Base-by-base conservation (phyloP, 2,329 filamentous ascomycete species). In the Penicillium glabrum region DNA sequence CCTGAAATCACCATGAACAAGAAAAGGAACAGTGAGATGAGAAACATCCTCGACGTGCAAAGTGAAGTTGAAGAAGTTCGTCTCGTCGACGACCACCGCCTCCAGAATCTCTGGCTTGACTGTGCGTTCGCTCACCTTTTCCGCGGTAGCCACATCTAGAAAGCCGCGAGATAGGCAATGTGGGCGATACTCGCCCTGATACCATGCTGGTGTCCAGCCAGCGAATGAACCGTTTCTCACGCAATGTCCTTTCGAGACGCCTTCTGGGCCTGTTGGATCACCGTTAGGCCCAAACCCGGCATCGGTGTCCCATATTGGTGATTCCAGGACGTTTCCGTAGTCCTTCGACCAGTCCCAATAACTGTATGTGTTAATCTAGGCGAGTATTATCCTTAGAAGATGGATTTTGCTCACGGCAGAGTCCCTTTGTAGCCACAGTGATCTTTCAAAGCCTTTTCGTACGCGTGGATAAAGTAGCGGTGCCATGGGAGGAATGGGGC, bases 271-370 rank as follows among this genome's bases (percentile, higher is more conserved):
- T 13, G 16, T 45, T 1, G 26, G 27, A 8, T 51, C 39, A 2
- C 49, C 49, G 13, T 51, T 44, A 5, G 37, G 37, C 23, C 49
- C 49, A 19, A 51, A 51, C 3, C 49, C 49, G 7, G 13, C 14
- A 10, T 45, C 21, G 7, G 5, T n/a, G 8, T 57, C 13, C 21
- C 41, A 33, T 4, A 49, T 45, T 16, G 29, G 41, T 1, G 5
- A 47, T 51, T 46, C 47, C 49, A 47, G 48, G 8, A 21, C 3
- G 27, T 19, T 44, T 27, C 27, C 3, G 16, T 44, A 31, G 29
- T 45, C 49, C n/a, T 31, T 43, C 8, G 49, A 31, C 49, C 49
- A 51, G 13, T 51, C 49, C 49, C 49, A 51, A 44, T 51, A 51
- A 13, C 35, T 44, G 26, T 13, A 35, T 5, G 0, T 33, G 24